Evolutionary conservation across 495 filamentous ascomycete genomes (phyloP).

Genomic region (Penicillium goetzii): DNA sequence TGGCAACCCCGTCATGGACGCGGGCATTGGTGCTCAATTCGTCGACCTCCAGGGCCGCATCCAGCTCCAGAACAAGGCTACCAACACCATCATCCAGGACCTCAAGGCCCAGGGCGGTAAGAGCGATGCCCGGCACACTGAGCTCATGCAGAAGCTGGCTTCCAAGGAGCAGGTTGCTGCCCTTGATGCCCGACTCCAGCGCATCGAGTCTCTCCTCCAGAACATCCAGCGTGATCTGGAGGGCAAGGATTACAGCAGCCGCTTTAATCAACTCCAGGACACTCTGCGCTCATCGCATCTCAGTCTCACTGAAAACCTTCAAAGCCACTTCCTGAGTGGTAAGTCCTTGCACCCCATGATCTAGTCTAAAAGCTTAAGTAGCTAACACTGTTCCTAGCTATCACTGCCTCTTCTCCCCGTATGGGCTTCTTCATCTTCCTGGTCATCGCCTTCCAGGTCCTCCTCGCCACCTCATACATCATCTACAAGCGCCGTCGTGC

Average conservation of each 20-base stretch:
- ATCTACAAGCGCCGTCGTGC: conserved; percentile 80
- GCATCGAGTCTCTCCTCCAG: conserved; percentile 60
- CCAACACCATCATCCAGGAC: conserved; percentile 69
- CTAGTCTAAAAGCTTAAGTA: background rate
- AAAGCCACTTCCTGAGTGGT: conserved; percentile 42
- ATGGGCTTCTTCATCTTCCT: conserved; percentile 76
- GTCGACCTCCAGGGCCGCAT: conserved; percentile 80
- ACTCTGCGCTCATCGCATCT: conserved; percentile 74
- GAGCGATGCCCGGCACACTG: conserved; percentile 62
- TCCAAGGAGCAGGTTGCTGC: conserved; percentile 58
- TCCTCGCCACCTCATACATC: conserved; percentile 70
- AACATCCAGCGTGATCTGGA: conserved; percentile 67
- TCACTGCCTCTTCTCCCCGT: conserved; percentile 61
- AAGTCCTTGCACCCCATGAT: conserved; percentile 18
- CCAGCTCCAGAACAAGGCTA: conserved; percentile 72
- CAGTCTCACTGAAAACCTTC: conserved; percentile 59
- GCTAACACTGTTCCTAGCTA: conserved; percentile 49
- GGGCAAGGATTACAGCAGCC: conserved; percentile 71
- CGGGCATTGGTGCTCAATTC: conserved; percentile 66
- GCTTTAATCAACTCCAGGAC: conserved; percentile 71
- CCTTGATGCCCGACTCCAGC: conserved; percentile 56
- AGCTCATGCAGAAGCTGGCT: conserved; percentile 52
- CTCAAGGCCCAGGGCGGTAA: conserved; percentile 51
- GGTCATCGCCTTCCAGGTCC: conserved; percentile 73
- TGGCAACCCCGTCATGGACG: conserved; percentile 53